Percentiles rank a stretch among this genome's conserved stretches.
phyloP scores from a whole-genome alignment of 306 rosid genomes.

The Carpinus fangiana region DNA sequence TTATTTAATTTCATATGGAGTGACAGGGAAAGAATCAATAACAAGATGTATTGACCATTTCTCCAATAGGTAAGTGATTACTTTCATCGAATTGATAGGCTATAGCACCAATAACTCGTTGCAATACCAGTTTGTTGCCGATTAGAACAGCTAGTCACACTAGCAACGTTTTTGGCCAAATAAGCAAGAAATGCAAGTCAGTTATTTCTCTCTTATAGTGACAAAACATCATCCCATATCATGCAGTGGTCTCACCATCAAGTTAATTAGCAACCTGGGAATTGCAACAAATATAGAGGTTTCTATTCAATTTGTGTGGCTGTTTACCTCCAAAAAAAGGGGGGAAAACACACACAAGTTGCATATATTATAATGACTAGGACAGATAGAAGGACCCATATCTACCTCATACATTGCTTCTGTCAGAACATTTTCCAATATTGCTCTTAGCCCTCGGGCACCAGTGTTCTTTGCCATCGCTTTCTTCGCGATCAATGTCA shows the following conservation, averaged over 20 bases:
- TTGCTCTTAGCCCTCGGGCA: slow-evolving; percentile 72
- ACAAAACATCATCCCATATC: not conserved
- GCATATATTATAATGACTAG: too few relatives aligned
- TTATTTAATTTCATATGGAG: not conserved
- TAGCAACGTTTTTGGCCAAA: not conserved
- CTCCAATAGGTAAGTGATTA: not conserved
- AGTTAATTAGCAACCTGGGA: not conserved
- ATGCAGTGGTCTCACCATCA: not conserved
- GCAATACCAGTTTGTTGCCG: not conserved
- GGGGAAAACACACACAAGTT: not conserved
- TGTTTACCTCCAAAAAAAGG: not conserved
- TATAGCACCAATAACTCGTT: not conserved
- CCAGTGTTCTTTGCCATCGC: slow-evolving; percentile 71
- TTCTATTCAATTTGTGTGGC: not conserved
- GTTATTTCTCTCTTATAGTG: not conserved
- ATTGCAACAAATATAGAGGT: not conserved
- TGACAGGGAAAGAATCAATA: not conserved
- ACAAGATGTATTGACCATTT: not conserved
- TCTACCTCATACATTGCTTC: slow-evolving; percentile 81
- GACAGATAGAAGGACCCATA: not conserved
- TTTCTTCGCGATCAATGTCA: slow-evolving; percentile 67
- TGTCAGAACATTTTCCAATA: slow-evolving; percentile 59
- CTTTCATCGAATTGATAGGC: not conserved
- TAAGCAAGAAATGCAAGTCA: not conserved
- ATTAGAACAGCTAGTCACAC: not conserved